A percentile compares a stretch with the other conserved stretches of the same genome.
phyloP scores from a whole-genome alignment of 1,284 basidiomycete species.

The Puccinia novopanici region DNA sequence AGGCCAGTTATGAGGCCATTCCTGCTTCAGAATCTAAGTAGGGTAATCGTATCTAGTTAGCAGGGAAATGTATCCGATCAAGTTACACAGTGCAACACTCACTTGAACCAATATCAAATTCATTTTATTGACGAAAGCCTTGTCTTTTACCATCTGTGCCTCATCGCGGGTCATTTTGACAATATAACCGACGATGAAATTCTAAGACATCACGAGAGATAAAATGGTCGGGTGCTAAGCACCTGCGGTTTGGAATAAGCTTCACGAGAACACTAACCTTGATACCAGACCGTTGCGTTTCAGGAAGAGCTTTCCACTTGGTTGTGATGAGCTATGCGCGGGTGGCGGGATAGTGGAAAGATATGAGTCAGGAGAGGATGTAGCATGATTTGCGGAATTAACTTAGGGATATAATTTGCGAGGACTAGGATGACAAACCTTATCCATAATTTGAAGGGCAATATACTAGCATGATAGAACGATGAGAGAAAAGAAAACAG shows the following conservation, averaged over 20 bases:
- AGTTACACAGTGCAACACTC: neutral
- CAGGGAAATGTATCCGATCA: neutral
- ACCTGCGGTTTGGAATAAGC: neutral
- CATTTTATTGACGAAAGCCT: conserved; percentile 94
- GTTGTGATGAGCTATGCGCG: conserved; percentile 74
- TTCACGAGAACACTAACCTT: conserved; percentile 31
- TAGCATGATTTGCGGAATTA: neutral
- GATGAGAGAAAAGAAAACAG: conserved; percentile 8
- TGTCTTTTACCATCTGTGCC: conserved; percentile 80
- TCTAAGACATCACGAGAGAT: conserved; percentile 64
- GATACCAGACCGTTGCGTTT: conserved; percentile 75
- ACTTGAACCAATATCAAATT: conserved; percentile 88
- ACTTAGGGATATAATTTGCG: neutral
- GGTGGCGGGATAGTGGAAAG: neutral
- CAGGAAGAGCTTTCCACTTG: conserved; percentile 92
- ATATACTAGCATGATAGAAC: conserved; percentile 63
- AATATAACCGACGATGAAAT: conserved; percentile 92
- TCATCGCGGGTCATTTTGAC: conserved; percentile 92
- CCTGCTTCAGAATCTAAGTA: conserved; percentile 88
- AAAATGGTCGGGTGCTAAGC: neutral
- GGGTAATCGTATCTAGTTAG: neutral
- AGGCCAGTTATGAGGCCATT: conserved; percentile 99
- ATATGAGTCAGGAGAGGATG: conserved; percentile 3
- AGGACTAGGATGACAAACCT: conserved; percentile 10
- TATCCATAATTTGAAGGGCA: conserved; percentile 90